Conservation (phyloP, 2,329 filamentous ascomycete species). For the Emmonsiellopsis sp. region DNA sequence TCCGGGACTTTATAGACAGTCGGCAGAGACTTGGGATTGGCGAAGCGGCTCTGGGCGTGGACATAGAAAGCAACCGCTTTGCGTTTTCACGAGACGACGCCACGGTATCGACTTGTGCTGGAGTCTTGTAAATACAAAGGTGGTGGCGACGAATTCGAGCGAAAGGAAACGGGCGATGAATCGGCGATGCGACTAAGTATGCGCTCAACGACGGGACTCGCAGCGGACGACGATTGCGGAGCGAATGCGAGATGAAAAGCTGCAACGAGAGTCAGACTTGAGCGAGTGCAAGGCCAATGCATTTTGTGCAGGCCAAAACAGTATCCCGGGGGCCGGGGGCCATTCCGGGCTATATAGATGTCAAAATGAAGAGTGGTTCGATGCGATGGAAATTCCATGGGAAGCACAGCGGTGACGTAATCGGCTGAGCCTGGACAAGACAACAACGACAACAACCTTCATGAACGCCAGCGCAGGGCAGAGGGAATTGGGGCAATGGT, state of each 20-base stretch:
- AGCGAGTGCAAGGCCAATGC: background rate
- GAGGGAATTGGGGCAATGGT: too few relatives aligned
- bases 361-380: too few relatives aligned
- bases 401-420: too few relatives aligned
- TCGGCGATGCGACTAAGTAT: background rate
- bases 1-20: conserved; percentile 16
- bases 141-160: background rate
- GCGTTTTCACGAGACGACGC: conserved; percentile 39
- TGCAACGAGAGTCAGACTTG: background rate
- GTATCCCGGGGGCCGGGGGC: too few relatives aligned
- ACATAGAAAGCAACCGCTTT: conserved; percentile 37
- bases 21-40: conserved; percentile 16
- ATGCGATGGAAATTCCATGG: too few relatives aligned
- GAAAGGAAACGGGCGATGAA: background rate
- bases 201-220: background rate
- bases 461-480: too few relatives aligned
- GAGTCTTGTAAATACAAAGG: background rate
- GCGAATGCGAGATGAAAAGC: background rate
- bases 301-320: background rate
- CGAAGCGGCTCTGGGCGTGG: conserved; percentile 15
- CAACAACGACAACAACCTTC: too few relatives aligned
- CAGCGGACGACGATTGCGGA: background rate
- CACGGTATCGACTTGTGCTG: conserved; percentile 23
- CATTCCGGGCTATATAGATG: too few relatives aligned
- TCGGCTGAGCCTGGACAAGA: too few relatives aligned